Evolutionary conservation across 2,329 filamentous ascomycete species (phyloP).

Genomic region (Colletotrichum limetticola): DNA sequence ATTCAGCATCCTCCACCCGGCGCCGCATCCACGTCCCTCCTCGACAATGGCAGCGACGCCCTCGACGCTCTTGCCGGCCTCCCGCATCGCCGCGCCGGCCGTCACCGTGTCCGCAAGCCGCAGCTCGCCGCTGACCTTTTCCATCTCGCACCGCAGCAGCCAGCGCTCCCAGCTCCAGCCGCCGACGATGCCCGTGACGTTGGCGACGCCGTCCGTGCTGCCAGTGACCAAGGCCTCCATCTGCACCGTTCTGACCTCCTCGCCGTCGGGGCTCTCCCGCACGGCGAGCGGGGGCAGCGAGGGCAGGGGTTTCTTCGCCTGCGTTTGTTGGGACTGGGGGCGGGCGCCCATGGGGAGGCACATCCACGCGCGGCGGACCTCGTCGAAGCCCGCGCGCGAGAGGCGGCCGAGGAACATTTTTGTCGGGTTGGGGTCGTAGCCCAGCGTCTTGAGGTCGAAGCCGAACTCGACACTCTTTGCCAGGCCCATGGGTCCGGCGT

Average conservation of each 20-base stretch:
- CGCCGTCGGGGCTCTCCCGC: conserved; percentile 50
- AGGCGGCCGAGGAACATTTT: conserved; percentile 84
- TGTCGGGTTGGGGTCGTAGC: conserved; percentile 88
- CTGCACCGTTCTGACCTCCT: conserved; percentile 57
- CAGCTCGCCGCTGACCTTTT: conserved; percentile 78
- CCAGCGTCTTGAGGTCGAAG: conserved; percentile 87
- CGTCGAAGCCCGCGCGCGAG: conserved; percentile 78
- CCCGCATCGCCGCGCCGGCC: conserved; percentile 60
- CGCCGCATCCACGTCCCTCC: conserved; percentile 68
- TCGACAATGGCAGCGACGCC: conserved; percentile 71
- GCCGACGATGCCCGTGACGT: conserved; percentile 83
- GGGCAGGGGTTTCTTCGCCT: conserved; percentile 38
- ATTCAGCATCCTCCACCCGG: conserved; percentile 70
- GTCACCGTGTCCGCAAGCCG: conserved; percentile 64
- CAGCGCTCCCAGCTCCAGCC: conserved; percentile 97
- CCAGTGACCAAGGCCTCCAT: conserved; percentile 70
- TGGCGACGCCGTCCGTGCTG: conserved; percentile 77
- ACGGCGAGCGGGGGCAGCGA: conserved; percentile 17
- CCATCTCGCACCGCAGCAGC: conserved; percentile 87
- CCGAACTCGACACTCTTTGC: conserved; percentile 92
- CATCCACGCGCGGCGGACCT: conserved; percentile 87
- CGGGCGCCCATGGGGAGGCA: conserved; percentile 83
- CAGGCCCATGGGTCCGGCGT: conserved; percentile 80
- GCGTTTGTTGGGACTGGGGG: conserved; percentile 46
- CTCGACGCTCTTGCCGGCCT: conserved; percentile 69